These are phyloP conservation scores for Debaryomyces nepalensis DNA, from an alignment of 1,139 yeast species.

Conservation along the genomic window DNA sequence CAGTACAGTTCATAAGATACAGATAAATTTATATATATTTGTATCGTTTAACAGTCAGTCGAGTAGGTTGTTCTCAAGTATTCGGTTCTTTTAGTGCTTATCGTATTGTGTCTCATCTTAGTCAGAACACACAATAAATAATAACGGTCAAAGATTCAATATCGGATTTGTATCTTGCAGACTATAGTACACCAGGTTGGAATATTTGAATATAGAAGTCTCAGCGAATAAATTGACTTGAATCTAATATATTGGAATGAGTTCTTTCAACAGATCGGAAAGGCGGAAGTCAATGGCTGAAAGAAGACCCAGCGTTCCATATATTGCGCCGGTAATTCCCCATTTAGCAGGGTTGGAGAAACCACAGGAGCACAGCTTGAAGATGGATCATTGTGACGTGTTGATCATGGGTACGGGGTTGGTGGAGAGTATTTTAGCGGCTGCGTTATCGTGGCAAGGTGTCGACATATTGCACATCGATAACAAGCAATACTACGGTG, in stretches of 20 bases:
- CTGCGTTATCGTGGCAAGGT: constrained; percentile 97
- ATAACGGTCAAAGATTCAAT: neutral
- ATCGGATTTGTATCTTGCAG: too few species aligned
- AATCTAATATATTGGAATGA: constrained; percentile 11
- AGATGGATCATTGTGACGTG: constrained; percentile 78
- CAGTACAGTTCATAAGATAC: neutral
- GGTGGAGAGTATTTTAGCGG: constrained; percentile 85
- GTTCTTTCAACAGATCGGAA: constrained; percentile 33
- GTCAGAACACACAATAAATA: neutral
- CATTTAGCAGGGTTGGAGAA: constrained; percentile 78
- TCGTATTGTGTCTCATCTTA: neutral
- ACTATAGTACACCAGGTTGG: too few species aligned
- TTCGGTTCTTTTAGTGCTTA: constrained; percentile 2
- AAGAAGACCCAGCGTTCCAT: constrained; percentile 63
- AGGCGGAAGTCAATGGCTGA: constrained; percentile 78
- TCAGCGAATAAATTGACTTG: too few species aligned
- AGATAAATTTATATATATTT: neutral
- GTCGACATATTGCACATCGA: constrained; percentile 89
- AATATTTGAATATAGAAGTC: too few species aligned
- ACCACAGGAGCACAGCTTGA: constrained; percentile 53
- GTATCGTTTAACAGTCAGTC: neutral
- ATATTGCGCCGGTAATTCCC: constrained; percentile 67
- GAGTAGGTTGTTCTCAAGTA: neutral
- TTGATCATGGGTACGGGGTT: constrained; percentile 92
- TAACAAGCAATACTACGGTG: constrained; percentile 83